Percentiles rank a stretch among this genome's conserved stretches.
Conservation (phyloP, 495 filamentous ascomycete species). For the Geopyxis carbonaria region DNA sequence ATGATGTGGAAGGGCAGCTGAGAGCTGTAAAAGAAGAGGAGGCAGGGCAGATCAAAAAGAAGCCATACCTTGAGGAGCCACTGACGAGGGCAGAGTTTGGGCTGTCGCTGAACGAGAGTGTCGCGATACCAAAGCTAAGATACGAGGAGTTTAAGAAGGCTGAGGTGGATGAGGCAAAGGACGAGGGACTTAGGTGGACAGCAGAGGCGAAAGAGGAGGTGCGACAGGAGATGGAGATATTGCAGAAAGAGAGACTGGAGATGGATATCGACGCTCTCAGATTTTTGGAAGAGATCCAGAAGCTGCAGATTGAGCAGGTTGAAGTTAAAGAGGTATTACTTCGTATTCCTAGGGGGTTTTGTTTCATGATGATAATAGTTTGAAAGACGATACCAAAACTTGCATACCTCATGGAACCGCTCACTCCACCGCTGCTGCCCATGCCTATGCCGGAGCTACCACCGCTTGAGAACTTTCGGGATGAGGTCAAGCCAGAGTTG, state of each 20-base stretch:
- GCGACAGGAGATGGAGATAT: slow-evolving; percentile 12
- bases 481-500: not conserved
- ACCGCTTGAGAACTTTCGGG: not conserved
- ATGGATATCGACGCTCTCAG: slow-evolving; percentile 21
- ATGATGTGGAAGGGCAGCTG: no score
- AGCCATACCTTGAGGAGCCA: not conserved
- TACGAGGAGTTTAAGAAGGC: not conserved
- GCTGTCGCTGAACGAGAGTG: not conserved
- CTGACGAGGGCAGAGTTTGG: not conserved
- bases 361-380: not conserved
- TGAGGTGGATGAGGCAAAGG: slow-evolving; percentile 25
- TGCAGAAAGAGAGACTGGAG: slow-evolving; percentile 27
- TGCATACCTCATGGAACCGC: not conserved
- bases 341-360: slow-evolving; percentile 3
- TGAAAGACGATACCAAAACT: not conserved
- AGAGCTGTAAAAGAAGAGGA: no score
- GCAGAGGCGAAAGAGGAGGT: slow-evolving; percentile 18
- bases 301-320: slow-evolving; percentile 7
- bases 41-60: not conserved
- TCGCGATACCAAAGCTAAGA: not conserved
- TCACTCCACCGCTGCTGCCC: not conserved
- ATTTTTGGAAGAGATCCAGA: slow-evolving; percentile 26
- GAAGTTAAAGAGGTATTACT: slow-evolving; percentile 12
- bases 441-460: not conserved
- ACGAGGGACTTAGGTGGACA: slow-evolving; percentile 30